A percentile compares a stretch with the other conserved stretches of the same genome.
These are phyloP conservation scores for Salix suchowensis DNA, from an alignment of 345 rosid genomes.

Conservation along the genomic window DNA sequence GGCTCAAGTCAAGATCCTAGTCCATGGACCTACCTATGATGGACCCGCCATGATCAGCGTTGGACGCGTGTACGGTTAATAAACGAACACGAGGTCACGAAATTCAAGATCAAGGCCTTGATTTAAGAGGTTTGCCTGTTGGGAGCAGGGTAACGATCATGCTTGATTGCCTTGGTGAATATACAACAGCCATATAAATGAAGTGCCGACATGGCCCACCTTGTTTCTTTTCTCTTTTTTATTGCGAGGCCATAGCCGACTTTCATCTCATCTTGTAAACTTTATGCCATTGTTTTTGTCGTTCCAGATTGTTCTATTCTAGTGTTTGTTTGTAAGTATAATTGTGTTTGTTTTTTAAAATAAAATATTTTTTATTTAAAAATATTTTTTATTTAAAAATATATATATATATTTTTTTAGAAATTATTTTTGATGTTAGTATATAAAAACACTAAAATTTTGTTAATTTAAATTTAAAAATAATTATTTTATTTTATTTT, in stretches of 20 bases:
- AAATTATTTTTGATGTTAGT: no score
- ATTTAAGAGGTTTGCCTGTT: neutral
- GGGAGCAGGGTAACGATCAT: neutral
- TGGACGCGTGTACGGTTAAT: neutral
- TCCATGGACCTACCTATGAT: neutral
- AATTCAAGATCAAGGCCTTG: neutral
- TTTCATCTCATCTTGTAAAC: neutral
- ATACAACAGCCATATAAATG: neutral
- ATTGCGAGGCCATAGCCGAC: conserved; percentile 12
- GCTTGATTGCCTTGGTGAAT: neutral
- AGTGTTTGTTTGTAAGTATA: no score
- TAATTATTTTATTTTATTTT: no score
- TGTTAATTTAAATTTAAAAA: no score
- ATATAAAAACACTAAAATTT: no score
- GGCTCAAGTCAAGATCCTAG: neutral
- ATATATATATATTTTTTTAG: no score
- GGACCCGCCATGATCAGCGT: neutral
- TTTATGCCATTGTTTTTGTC: neutral
- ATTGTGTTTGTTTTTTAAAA: no score
- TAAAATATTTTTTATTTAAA: no score
- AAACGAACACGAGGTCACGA: neutral
- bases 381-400: no score
- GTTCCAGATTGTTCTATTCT: neutral
- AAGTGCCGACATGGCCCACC: neutral
- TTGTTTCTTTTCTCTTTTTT: neutral